Evolutionary conservation across 257 asterid genomes (phyloP).

Genomic region (Capsicum pubescens): DNA sequence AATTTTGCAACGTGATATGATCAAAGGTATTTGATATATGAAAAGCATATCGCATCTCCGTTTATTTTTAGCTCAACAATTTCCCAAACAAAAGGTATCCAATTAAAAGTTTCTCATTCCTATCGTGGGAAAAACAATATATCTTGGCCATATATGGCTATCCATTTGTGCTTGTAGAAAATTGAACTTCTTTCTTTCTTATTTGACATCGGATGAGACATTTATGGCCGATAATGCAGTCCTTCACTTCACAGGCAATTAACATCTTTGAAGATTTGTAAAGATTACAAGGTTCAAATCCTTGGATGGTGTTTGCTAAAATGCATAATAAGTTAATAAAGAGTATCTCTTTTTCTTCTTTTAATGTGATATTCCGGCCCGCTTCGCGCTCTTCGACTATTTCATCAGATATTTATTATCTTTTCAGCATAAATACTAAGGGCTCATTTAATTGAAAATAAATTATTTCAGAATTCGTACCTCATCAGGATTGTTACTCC

Average conservation of each 20-base stretch:
- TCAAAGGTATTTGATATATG: background rate
- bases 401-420: background rate
- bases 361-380: background rate
- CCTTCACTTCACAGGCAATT: conserved; percentile 21
- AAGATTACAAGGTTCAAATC: background rate
- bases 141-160: background rate
- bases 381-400: background rate
- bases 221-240: background rate
- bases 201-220: conserved; percentile 24
- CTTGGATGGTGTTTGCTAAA: conserved; percentile 14
- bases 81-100: background rate
- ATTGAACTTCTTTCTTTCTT: background rate
- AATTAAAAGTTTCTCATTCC: background rate
- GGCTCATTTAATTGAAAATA: too few species aligned
- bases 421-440: background rate
- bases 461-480: too few species aligned
- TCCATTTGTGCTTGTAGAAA: background rate
- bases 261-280: background rate
- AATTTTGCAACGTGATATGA: too few species aligned
- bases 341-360: background rate
- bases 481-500: too few species aligned
- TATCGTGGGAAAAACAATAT: background rate
- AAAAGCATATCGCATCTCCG: background rate
- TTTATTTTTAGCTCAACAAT: background rate
- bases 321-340: background rate